phyloP scores from a whole-genome alignment of 805 yeast species.

The Wickerhamiella sergipiensis region DNA sequence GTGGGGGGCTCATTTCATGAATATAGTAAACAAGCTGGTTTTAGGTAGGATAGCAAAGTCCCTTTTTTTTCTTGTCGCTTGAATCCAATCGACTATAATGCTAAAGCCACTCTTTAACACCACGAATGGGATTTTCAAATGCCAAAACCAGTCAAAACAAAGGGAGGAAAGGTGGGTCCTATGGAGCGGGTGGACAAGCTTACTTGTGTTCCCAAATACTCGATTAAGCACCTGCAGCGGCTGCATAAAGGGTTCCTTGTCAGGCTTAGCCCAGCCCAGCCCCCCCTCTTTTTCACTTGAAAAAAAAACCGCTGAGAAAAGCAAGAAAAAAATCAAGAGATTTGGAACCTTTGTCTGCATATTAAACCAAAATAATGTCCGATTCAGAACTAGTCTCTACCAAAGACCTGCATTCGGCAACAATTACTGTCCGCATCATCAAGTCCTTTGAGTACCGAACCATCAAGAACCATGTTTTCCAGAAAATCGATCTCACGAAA shows the following conservation, averaged over 20 bases:
- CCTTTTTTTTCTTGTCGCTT: too few species aligned
- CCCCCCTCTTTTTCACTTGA: not conserved
- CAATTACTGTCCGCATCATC: constrained; percentile 72
- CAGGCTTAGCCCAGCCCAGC: not conserved
- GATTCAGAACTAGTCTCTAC: constrained; percentile 5
- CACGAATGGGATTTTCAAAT: too few species aligned
- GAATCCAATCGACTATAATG: not conserved
- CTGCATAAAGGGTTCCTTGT: not conserved
- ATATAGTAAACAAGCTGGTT: not conserved
- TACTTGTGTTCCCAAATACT: not conserved
- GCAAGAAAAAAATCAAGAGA: not conserved
- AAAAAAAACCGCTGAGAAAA: not conserved
- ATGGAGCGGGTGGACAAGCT: not conserved
- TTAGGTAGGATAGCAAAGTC: too few species aligned
- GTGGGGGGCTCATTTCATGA: constrained; percentile 12
- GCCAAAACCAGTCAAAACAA: too few species aligned
- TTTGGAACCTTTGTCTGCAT: not conserved
- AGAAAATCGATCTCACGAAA: constrained; percentile 52
- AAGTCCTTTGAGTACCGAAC: constrained; percentile 89
- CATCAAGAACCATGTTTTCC: constrained; percentile 60
- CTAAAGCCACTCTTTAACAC: too few species aligned
- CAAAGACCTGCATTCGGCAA: constrained; percentile 29
- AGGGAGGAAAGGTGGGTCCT: not conserved
- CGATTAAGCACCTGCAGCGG: not conserved
- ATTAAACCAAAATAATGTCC: not conserved